Evolutionary conservation across 2,329 filamentous ascomycete genomes (phyloP), one percentile per base, ranked within the genome.

Genomic region (Emergomyces africanus): DNA sequence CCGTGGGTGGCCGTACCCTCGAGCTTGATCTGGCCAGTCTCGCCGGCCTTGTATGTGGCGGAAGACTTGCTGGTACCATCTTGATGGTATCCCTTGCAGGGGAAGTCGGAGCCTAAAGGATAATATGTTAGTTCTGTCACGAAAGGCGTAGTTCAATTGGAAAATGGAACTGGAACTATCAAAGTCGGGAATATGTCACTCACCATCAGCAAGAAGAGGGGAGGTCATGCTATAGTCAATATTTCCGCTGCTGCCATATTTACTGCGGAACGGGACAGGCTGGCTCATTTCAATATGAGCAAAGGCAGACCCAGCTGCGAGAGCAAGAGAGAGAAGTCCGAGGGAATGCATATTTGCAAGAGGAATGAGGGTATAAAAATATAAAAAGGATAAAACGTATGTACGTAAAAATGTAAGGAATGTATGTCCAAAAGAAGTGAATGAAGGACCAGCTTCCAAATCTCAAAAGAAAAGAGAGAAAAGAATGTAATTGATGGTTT

Each of bases 201-300:
- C 28, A 60, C 58, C 58, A 61, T 78, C 75, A 23, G 77, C 68
- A 2, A 74, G 68, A 56, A 94, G 78, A 3, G 89, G 89, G 20
- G 79, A 78, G 46, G 84, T 88, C 75, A 89, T 89, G 66, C 81
- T 82, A 76, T 87, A 89, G 75, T 91, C 87, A 68, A 83, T 78
- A 59, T 79, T 72, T 8, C 66, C 63, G 35, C 70, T 72, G 18
- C 76, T 75, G 64, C 82, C 78, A 57, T 76, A 71, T 57, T 77
- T 77, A 66, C 76, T 79, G 62, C 77, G 77, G 30, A 83, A 71
- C n/a, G 81, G 78, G 61, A 76, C 79, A 1, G 81, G 81, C 61
- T 75, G 75, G 64, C 70, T 74, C 80, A 83, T 78, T 68, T 83
- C 77, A 73, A 83, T 81, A 67, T 84, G 81, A 61, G 64, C 63